Evolutionary conservation across 2,329 filamentous ascomycete species (phyloP), one percentile per base, ranked within the genome.

Genomic region (Diaporthe nobilis): DNA sequence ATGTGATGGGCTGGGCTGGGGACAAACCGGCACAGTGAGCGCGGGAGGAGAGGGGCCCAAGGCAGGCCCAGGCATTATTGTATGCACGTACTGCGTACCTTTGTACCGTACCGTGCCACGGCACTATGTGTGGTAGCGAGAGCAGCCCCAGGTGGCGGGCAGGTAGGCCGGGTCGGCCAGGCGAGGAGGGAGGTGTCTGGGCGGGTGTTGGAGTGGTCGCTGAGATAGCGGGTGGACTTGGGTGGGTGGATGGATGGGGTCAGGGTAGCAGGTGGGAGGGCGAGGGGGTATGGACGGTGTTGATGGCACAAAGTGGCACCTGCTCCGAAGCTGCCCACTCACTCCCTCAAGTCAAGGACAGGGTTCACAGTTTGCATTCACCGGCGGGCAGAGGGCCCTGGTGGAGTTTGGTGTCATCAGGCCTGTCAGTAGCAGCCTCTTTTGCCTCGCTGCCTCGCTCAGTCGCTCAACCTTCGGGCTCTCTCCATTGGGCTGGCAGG

Each of bases 271-370:
- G 44, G 57, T 34, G 37, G 57, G 58, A 65, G 47, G 39, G 73
- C 55, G 65, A 47, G 37, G 67, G 73, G 72, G 72, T 49, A 53
- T 51, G 39, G 61, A 65, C 67, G 57, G 72, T 73, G 61, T 44
- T 58, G 51, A 70, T 68, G 72, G 60, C 73, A 75, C 67, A 63
- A 75, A 55, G 65, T 75, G 73, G 73, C 73, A 75, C 73, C 60
- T 75, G 67, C 73, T 75, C 73, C 73, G 73, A 55, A 44, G 51
- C 73, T 75, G 44, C 65, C 65, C 58, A 58, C 55, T 57, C 72
- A 39, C 65, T 72, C 67, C 57, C 39, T 55, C 73, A 70, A 51
- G 57, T 55, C 71, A 61, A 73, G 71, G 71, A 65, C 57, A 55
- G 58, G 71, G 71, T 73, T 61, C 58, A 63, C 58, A 65, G 25